Conservation (phyloP, 805 yeast species). For the Schwanniomyces pseudopolymorphus region DNA sequence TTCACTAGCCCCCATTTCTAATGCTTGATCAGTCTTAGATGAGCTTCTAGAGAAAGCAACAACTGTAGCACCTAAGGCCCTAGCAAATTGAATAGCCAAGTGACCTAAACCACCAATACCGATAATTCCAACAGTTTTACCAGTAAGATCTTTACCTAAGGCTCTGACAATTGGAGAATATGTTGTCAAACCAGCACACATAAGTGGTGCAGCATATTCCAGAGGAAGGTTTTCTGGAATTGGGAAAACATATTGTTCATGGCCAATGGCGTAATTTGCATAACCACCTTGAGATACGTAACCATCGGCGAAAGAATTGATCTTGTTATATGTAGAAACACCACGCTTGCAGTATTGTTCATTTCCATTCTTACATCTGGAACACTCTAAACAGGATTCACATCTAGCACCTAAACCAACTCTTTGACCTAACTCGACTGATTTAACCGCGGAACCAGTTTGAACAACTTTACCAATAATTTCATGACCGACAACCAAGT, state of each 20-base stretch:
- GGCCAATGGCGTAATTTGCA: conserved; percentile 46
- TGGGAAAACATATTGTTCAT: conserved; percentile 45
- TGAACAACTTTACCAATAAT: conserved; percentile 59
- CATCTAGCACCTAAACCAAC: conserved; percentile 80
- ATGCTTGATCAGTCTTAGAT: conserved; percentile 28
- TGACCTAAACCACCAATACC: conserved; percentile 73
- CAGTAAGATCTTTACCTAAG: conserved; percentile 21
- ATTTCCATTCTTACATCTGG: conserved; percentile 41
- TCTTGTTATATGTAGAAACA: conserved; percentile 52
- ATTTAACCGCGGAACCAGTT: conserved; percentile 55
- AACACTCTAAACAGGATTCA: conserved; percentile 63
- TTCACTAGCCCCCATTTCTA: conserved; percentile 31
- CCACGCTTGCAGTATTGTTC: conserved; percentile 52
- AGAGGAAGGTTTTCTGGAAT: conserved; percentile 48
- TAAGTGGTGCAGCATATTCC: conserved; percentile 48
- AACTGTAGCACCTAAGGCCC: conserved; percentile 63
- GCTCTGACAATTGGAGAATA: conserved; percentile 51
- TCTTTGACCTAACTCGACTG: conserved; percentile 63
- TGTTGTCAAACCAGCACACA: conserved; percentile 59
- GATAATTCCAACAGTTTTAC: conserved; percentile 51
- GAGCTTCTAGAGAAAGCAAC: conserved; percentile 38
- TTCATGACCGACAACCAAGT: conserved; percentile 61
- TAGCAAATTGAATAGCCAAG: conserved; percentile 57
- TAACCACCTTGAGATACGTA: conserved; percentile 48
- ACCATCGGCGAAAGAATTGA: conserved; percentile 32